A percentile compares a stretch with the other conserved stretches of the same genome.
Conservation (phyloP, 768 basidiomycete species). For the Omphalotus guepiniiformis region DNA sequence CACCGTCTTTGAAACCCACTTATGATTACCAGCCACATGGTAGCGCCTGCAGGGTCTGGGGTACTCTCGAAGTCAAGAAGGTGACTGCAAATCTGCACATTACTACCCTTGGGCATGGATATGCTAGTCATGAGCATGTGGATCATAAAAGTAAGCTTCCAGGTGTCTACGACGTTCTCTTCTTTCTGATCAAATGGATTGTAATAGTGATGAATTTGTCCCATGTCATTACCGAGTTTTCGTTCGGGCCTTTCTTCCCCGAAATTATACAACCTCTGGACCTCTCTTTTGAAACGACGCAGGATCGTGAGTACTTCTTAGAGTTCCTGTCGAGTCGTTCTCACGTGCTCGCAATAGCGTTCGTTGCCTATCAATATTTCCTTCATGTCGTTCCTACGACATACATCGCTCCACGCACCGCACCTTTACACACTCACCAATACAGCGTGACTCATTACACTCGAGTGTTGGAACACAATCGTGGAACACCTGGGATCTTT, state of each 20-base stretch:
- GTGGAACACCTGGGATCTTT: conserved; percentile 90
- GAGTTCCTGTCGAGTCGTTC: conserved; percentile 3
- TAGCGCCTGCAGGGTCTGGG: conserved; percentile 82
- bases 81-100: conserved; percentile 94
- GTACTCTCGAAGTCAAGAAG: conserved; percentile 78
- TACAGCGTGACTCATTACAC: conserved; percentile 95
- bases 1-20: conserved; percentile 60
- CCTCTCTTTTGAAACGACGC: conserved; percentile 74
- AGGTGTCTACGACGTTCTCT: neutral
- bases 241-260: conserved; percentile 94
- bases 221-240: conserved; percentile 95
- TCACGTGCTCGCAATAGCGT: conserved; percentile 43
- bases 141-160: conserved; percentile 73
- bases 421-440: conserved; percentile 70
- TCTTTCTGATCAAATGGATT: neutral
- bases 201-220: conserved; percentile 88
- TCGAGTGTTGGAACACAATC: conserved; percentile 66
- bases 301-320: conserved; percentile 50
- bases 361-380: conserved; percentile 92
- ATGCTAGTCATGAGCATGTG: conserved; percentile 81
- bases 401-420: conserved; percentile 71
- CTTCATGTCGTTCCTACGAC: conserved; percentile 94
- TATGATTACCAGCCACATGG: conserved; percentile 66
- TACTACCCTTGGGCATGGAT: conserved; percentile 94
- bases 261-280: conserved; percentile 94